Evolutionary conservation across 305 asterid genomes (phyloP), one percentile per base, ranked within the genome.

Genomic region (Fraxinus xanthoxyloides): DNA sequence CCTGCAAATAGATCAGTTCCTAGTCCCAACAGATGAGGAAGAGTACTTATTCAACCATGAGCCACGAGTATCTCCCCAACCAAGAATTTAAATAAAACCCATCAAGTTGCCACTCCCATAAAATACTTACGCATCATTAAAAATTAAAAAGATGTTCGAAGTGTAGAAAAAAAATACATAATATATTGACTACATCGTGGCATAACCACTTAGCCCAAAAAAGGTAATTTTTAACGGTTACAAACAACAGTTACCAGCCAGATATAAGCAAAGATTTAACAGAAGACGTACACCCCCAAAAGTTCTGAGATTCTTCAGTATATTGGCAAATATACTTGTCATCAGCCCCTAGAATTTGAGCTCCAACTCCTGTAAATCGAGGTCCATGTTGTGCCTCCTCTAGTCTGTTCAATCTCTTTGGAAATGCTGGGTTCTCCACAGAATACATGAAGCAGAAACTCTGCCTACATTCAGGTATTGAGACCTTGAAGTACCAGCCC

Each of bases 401-500:
- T 51, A 93, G 78, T 43, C 36, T 80, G 85, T 87, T 90, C 90
- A 96, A 85, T 83, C 84, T 90, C 88, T 84, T 91, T 63, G 91
- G 74, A 76, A 96, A 96, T 43, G 97, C 86, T 76, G 98, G 99
- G 83, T 85, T 94, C 88, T 94, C 97, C 4, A 96, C 87, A 5
- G 99, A 91, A 85, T 94, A 96, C 98, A 96, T 96, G 91, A 94
- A 96, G 87, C 99, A 96, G 87, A 96, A 96, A 88, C 98, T 96
- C 90, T 96, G 98, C 87, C 95, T 89, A 78, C 92, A 89, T 82
- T 94, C 99, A 78, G 99, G 98, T 83, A 96, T 92, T 17, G 98
- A 90, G 43, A 96, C 99, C 89, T 91, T 96, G 84, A 96, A 94
- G 87, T 94, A 96, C 99, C 99, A 96, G 7, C 99, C 99, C 88